These are phyloP conservation scores for Mayamaea pseudoterrestris DNA, from an alignment of 108 stramenopile genomes.

Conservation along the genomic window DNA sequence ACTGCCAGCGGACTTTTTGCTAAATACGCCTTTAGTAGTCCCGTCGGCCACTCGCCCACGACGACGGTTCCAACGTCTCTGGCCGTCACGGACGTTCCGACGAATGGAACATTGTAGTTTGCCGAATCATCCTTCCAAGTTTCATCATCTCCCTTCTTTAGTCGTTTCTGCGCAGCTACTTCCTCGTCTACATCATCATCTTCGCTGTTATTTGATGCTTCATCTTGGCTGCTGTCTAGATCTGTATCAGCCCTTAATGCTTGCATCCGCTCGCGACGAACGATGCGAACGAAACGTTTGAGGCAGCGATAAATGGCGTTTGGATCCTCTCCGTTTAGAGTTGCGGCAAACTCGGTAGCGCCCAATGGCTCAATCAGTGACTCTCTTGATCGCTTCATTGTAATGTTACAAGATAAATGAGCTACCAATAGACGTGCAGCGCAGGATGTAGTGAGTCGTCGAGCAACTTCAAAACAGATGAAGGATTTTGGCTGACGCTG, in stretches of 20 bases:
- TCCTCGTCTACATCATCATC: constrained; percentile 11
- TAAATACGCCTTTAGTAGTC: constrained; percentile 60
- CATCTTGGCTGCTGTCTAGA: constrained; percentile 10
- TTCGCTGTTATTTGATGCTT: constrained; percentile 15
- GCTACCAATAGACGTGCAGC: too few relatives aligned
- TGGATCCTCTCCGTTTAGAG: constrained; percentile 70
- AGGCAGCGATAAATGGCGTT: constrained; percentile 30
- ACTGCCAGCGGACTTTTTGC: constrained; percentile 52
- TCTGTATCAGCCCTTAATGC: constrained; percentile 12
- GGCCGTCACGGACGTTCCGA: constrained; percentile 64
- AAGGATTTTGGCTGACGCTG: too few relatives aligned
- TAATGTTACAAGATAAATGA: too few relatives aligned
- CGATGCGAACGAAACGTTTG: constrained; percentile 32
- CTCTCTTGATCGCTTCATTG: too few relatives aligned
- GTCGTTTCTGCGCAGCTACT: constrained; percentile 10
- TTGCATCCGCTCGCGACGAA: constrained; percentile 26
- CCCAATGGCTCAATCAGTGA: too few relatives aligned
- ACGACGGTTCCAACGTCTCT: constrained; percentile 34
- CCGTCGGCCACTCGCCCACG: constrained; percentile 56
- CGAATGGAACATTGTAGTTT: constrained; percentile 69
- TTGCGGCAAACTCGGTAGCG: constrained; percentile 61
- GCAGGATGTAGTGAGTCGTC: too few relatives aligned
- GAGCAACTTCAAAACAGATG: too few relatives aligned
- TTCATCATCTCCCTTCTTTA: constrained; percentile 32
- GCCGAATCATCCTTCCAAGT: constrained; percentile 65